Evolutionary conservation across 805 yeast genomes (phyloP).

Genomic region (Lipomyces spencermartinsiae): DNA sequence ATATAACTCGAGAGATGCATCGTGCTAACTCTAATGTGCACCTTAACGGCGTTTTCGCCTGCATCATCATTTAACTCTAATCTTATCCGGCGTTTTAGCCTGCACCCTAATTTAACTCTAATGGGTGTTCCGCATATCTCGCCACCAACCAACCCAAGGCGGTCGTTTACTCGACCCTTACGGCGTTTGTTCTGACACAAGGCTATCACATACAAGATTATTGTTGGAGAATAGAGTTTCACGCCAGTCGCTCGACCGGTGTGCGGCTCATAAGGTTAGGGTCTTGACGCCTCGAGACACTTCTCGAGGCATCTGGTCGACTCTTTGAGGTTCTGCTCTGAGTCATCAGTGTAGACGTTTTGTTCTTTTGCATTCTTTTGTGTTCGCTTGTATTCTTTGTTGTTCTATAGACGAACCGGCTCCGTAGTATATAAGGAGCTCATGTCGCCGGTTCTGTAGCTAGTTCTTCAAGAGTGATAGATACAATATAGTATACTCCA

Average conservation of each 20-base stretch:
- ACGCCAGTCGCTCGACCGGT: constrained; percentile 1
- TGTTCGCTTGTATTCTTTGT: background rate
- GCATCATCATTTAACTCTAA: no score
- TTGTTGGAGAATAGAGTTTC: background rate
- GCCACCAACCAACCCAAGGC: no score
- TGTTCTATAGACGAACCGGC: background rate
- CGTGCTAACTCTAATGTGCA: no score
- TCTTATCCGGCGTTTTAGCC: no score
- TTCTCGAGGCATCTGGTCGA: constrained; percentile 1
- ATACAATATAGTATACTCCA: background rate
- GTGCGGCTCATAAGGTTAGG: constrained; percentile 1
- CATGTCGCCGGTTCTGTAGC: constrained; percentile 4
- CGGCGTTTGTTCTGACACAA: no score
- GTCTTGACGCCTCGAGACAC: background rate
- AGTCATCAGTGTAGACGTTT: background rate
- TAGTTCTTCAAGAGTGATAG: background rate
- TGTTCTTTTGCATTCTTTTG: constrained; percentile 2
- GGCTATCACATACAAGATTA: no score
- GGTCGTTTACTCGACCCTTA: no score
- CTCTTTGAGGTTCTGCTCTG: background rate
- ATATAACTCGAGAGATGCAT: no score
- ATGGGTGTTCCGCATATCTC: no score
- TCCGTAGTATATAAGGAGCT: background rate
- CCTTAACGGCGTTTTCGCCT: no score
- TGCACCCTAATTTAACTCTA: no score